Conservation (phyloP, 345 rosid genomes). For the Lepidium africanum region DNA sequence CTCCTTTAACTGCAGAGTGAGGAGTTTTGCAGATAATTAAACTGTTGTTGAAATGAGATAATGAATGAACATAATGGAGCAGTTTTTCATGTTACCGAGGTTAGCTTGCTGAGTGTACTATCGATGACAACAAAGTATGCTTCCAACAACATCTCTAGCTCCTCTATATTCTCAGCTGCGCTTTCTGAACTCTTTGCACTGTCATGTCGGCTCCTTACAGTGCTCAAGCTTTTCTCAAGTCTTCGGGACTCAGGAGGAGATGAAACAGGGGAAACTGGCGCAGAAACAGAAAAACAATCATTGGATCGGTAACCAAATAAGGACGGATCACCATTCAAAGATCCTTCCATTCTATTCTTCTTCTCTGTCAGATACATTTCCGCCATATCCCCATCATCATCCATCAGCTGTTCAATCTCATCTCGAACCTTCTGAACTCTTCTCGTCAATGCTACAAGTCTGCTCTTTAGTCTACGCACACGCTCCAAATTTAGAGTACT, state of each 20-base stretch:
- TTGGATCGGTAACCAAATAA: conserved; percentile 57
- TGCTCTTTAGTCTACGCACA: conserved; percentile 88
- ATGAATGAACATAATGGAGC: neutral
- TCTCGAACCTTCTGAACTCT: conserved; percentile 99
- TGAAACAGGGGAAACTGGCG: conserved; percentile 92
- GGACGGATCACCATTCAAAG: conserved; percentile 73
- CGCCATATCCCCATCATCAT: conserved; percentile 99
- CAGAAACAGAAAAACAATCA: conserved; percentile 72
- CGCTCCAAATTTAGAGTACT: conserved; percentile 96
- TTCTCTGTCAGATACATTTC: conserved; percentile 99
- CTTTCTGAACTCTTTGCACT: conserved; percentile 83
- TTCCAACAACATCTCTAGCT: conserved; percentile 96
- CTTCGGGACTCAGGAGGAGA: conserved; percentile 66
- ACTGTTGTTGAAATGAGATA: neutral
- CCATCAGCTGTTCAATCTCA: conserved; percentile 99
- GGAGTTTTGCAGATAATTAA: neutral
- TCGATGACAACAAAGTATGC: conserved; percentile 98
- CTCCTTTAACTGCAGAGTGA: conserved; percentile 79
- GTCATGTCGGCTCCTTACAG: conserved; percentile 87
- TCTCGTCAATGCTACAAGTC: conserved; percentile 88
- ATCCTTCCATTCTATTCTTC: conserved; percentile 79
- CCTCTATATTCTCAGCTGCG: conserved; percentile 71
- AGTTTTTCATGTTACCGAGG: conserved; percentile 50
- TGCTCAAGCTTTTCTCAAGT: conserved; percentile 90
- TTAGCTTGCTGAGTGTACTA: conserved; percentile 91